Evolutionary conservation across 1,139 yeast genomes (phyloP).

Genomic region (Geotrichum candidum): DNA sequence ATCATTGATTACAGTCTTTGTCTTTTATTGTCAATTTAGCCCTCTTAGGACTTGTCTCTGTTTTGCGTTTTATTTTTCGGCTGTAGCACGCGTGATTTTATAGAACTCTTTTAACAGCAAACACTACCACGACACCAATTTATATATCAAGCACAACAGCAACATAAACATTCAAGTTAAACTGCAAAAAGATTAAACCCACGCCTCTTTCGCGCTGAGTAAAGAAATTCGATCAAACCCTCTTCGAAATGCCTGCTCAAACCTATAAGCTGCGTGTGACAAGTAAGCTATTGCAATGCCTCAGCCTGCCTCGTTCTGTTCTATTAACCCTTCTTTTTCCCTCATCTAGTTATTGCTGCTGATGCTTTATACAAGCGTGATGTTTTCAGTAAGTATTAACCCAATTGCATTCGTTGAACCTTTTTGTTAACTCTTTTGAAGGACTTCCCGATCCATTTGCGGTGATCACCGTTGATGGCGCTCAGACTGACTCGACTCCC

Average conservation of each 20-base stretch:
- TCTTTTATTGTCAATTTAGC: background rate
- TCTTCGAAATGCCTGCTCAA: conserved; percentile 8
- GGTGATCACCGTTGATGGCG: conserved; percentile 92
- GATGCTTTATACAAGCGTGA: conserved; percentile 94
- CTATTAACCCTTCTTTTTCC: background rate
- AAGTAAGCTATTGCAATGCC: conserved; percentile 12
- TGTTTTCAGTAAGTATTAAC: conserved; percentile 60
- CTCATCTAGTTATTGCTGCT: conserved; percentile 67
- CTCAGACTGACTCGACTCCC: conserved; percentile 90
- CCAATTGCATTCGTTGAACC: background rate
- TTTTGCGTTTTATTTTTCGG: background rate
- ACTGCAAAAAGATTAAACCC: background rate
- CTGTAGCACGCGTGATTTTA: background rate
- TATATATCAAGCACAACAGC: background rate
- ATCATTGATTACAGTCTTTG: background rate
- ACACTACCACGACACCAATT: background rate
- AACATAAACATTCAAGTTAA: background rate
- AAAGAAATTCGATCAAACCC: background rate
- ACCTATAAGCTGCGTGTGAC: conserved; percentile 18
- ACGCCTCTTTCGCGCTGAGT: background rate
- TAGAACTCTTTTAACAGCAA: background rate
- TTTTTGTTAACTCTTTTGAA: conserved; percentile 6
- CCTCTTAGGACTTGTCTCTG: background rate
- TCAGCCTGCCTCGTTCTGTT: background rate
- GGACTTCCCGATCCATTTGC: conserved; percentile 91